Evolutionary conservation across 2,329 filamentous ascomycete species (phyloP), one percentile per base, ranked within the genome.

Genomic region (Fusarium odoratissimum): DNA sequence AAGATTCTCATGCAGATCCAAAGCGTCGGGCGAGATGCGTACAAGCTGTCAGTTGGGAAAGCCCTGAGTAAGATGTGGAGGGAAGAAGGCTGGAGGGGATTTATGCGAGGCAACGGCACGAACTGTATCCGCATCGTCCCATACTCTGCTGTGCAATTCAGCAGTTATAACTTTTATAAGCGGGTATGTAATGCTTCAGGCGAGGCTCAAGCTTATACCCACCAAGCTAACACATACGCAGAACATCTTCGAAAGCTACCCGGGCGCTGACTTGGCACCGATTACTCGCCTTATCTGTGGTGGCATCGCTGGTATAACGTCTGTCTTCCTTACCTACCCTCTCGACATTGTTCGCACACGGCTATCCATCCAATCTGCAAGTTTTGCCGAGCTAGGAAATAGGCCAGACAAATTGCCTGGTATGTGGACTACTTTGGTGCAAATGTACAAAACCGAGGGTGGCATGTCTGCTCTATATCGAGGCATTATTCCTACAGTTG

Each of bases 1-100:
- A 98, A 99, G 86, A 99, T 99, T 76, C 87, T 99, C n/a, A 95
- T 98, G 82, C 96, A 99, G 82, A 89, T 99, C 33, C 96, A 99
- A 84, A 97, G 93, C 79, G 93, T 89, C 55, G 95, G 95, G 23
- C 91, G 95, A 78, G 93, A 94, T 76, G 95, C 97, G 79, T 99
- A 99, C 84, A 95, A 96, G 81, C 86, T 98, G 82, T 96, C 95
- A 21, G 94, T 98, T 64, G 90, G 91, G 76, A 94, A 97, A 83
- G 96, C 94, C 8, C 86, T 99, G 72, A 89, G 85, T 45, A 99
- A 99, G 83, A 99, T 99, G 92, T 97, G 95, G 91, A 91, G 87
- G 76, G 96, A 99, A 81, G 96, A 99, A 83, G 96, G 96, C 60
- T 98, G 95, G 94, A 91, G 91, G 81, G 96, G 96, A 0, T 97